Base-by-base conservation (phyloP, 1,284 basidiomycete species). In the Paramarasmius palmivorus region DNA sequence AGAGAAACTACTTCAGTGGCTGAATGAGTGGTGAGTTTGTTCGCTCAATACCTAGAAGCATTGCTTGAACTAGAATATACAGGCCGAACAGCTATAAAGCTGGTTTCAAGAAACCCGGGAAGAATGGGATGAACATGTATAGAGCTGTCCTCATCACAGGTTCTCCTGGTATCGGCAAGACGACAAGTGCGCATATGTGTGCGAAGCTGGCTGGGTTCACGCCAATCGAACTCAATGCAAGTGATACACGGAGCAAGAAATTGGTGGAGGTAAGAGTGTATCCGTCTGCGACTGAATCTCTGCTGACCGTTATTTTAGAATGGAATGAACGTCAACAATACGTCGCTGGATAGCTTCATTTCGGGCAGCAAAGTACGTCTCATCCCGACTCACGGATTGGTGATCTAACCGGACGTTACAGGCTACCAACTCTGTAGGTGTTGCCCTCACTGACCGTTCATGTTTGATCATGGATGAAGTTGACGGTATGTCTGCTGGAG, bases 381-480 rank as follows among this genome's bases (percentile, higher is more conserved):
- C 42, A 61, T 65, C 40, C 45, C 56, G 46, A 54, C 20, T 14
- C n/a, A 2, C 29, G n/a, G 50, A 8, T 36, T 2, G 7, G 36
- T 44, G 14, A 25, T 25, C 36, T 50, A 19, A 9, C 20, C 36
- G 10, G 3, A 49, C 26, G 19, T 14, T 32, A 17, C 59, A 86
- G 87, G 72, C 73, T 12, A 85, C 82, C 1, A 89, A 91, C 56
- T 82, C 83, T 0, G 75, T 83, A 2, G 91, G 87, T 1, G 72
- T 95, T 2, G 65, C 75, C 10, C 84, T 98, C 57, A 92, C 90
- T 0, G 84, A 92, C 60, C 85, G 81, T 63, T 86, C 91, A 0
- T 93, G 94, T 59, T 74, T 99, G 41, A 98, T 99, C 68, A 98
- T 99, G 94, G 97, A 99, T 67, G 97, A 99, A 69, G 96, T 99